phyloP scores from a whole-genome alignment of 2,329 filamentous ascomycete genomes.

The Cryphonectria radicalis region DNA sequence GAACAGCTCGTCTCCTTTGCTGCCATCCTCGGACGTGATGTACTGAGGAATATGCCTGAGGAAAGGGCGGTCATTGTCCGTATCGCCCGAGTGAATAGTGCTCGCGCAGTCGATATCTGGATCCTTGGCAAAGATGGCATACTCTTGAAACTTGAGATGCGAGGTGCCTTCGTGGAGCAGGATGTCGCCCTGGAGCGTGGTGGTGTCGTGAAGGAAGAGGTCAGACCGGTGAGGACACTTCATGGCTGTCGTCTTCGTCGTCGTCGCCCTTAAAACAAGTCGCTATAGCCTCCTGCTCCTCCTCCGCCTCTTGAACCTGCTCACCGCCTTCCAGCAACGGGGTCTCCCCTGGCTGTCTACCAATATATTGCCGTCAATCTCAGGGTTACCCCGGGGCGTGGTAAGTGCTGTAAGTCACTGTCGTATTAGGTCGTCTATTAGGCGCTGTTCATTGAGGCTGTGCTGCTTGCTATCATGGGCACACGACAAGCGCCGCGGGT shows the following conservation, averaged over 20 bases:
- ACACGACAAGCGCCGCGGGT: neutral
- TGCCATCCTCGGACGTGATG: constrained; percentile 39
- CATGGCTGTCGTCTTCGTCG: neutral
- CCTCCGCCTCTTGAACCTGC: neutral
- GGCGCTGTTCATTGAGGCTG: neutral
- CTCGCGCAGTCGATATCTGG: constrained; percentile 29
- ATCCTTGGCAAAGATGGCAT: constrained; percentile 40
- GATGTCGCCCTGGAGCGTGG: constrained; percentile 39
- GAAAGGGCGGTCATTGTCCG: constrained; percentile 24
- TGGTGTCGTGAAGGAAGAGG: constrained; percentile 45
- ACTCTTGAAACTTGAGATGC: constrained; percentile 45
- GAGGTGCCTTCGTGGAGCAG: constrained; percentile 40
- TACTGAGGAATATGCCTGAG: constrained; percentile 39
- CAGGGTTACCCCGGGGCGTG: neutral
- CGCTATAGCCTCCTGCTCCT: neutral
- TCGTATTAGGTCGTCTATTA: neutral
- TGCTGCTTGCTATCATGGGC: neutral
- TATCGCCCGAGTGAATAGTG: constrained; percentile 31
- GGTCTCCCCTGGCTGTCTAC: neutral
- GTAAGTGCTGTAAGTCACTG: neutral
- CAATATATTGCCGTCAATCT: neutral
- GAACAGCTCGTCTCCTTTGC: constrained; percentile 39
- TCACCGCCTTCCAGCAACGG: constrained; percentile 1
- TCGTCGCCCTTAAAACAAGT: too few species aligned
- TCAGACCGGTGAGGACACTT: constrained; percentile 35